phyloP scores from a whole-genome alignment of 2,329 filamentous ascomycete species.

The Didymella segeticola region DNA sequence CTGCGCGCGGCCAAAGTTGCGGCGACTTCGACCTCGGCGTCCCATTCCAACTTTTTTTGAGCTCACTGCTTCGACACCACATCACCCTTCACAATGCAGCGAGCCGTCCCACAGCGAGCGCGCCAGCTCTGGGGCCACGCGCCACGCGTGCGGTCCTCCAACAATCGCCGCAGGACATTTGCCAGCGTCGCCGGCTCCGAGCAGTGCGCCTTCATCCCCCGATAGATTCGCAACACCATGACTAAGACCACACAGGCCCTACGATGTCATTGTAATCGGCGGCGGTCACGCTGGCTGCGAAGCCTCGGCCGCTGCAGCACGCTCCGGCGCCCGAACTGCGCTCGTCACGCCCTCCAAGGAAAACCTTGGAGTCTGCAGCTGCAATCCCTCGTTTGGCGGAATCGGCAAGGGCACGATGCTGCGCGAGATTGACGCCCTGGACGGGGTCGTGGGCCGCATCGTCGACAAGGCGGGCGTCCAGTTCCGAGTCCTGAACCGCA shows the following conservation, averaged over 20 bases:
- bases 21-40: slow-evolving; percentile 31
- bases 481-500: slow-evolving; percentile 85
- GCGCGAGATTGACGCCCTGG: slow-evolving; percentile 91
- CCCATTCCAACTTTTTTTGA: slow-evolving; percentile 26
- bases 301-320: slow-evolving; percentile 87
- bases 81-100: slow-evolving; percentile 28
- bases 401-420: slow-evolving; percentile 98
- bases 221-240: background rate
- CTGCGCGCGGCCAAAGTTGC: slow-evolving; percentile 22
- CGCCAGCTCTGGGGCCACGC: slow-evolving; percentile 57
- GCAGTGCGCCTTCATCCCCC: slow-evolving; percentile 23
- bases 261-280: slow-evolving; percentile 94
- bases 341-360: slow-evolving; percentile 87
- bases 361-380: slow-evolving; percentile 93
- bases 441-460: slow-evolving; percentile 85
- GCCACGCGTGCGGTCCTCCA: slow-evolving; percentile 54
- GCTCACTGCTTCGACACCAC: slow-evolving; percentile 2
- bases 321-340: slow-evolving; percentile 85
- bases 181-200: slow-evolving; percentile 53
- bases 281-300: slow-evolving; percentile 96
- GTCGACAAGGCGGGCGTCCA: slow-evolving; percentile 96
- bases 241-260: slow-evolving; percentile 61
- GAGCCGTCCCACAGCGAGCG: slow-evolving; percentile 38
- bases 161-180: slow-evolving; percentile 47
- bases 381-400: slow-evolving; percentile 96